Evolutionary conservation across 1,139 yeast species (phyloP), one percentile per base, ranked within the genome.

Genomic region (Lodderomyces pseudojiufengensis): DNA sequence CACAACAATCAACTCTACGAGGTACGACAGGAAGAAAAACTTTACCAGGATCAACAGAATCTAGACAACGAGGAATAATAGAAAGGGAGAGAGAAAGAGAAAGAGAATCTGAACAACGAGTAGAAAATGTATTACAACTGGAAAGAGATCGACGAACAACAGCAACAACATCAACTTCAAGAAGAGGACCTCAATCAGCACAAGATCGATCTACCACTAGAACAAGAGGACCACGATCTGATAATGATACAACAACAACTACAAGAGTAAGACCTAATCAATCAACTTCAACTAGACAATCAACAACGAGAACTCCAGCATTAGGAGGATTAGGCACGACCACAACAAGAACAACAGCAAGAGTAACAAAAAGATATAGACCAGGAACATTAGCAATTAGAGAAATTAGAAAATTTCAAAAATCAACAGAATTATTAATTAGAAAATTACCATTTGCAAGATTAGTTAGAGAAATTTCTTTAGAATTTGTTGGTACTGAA

Each of bases 371-470:
- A 41, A 63, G 86, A 40, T 81, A 76, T 50, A 72, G 72, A 39
- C 92, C 94, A 0, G 95, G 95, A 9, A 79, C 84, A 0, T 63
- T 66, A 28, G 95, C 95, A 1, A 59, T 86, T 32, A 67, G 84
- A 46, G 96, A 90, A 52, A 86, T 90, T 28, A 66, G 94, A 41
- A 74, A 71, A 50, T 88, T 78, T 50, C 97, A 90, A 55, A 75
- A 79, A 50, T 69, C 81, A 22, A 84, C 95, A 0, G 95, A 85
- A 43, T 63, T 90, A 32, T 66, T 90, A 36, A 69, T 90, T 25
- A 70, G 92, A 30, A 87, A 87, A 52, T 71, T 90, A 31, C 97
- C 97, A n/a, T 90, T 90, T 70, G 94, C 96, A 2, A 69, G 96
- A 43, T 66, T 88, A 24, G 81, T 83, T 5, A 76, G 87, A 40